A percentile compares a stretch with the other conserved stretches of the same genome.
Conservation (phyloP, 805 yeast species). For the Nakazawaea siamensis region DNA sequence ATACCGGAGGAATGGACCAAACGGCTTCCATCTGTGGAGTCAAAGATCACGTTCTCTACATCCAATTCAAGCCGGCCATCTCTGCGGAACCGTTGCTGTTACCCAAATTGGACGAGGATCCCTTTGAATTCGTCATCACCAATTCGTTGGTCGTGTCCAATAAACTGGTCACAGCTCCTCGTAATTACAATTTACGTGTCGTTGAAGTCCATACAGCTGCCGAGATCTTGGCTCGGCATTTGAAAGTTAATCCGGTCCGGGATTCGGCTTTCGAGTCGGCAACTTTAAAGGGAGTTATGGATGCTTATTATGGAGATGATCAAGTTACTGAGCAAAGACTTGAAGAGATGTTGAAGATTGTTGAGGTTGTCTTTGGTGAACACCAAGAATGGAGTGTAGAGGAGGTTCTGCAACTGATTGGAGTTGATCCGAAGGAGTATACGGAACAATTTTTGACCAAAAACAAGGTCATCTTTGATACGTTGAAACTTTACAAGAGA, state of each 20-base stretch:
- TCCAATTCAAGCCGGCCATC: conserved; percentile 53
- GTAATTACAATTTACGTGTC: conserved; percentile 61
- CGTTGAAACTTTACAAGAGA: conserved; percentile 47
- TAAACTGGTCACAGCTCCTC: conserved; percentile 64
- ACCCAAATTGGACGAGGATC: conserved; percentile 32
- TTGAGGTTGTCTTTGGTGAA: conserved; percentile 33
- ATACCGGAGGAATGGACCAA: conserved; percentile 78
- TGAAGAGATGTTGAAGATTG: conserved; percentile 29
- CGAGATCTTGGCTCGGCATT: conserved; percentile 41
- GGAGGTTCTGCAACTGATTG: conserved; percentile 37
- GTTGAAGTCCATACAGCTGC: conserved; percentile 69
- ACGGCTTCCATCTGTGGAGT: conserved; percentile 64
- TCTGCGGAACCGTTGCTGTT: conserved; percentile 45
- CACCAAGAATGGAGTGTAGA: conserved; percentile 42
- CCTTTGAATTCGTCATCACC: conserved; percentile 49
- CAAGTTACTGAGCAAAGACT: conserved; percentile 33
- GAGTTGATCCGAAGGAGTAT: conserved; percentile 33
- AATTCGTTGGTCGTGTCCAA: conserved; percentile 56
- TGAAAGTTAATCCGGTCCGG: conserved; percentile 31
- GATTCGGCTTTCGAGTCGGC: conserved; percentile 50
- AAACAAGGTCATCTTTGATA: conserved; percentile 51
- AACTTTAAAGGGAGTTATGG: conserved; percentile 57
- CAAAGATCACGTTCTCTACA: conserved; percentile 45
- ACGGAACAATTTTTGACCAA: conserved; percentile 34
- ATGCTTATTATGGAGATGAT: conserved; percentile 31